Evolutionary conservation across 192 early-diverging fungal species (phyloP).

Genomic region (Glomus cerebriforme): DNA sequence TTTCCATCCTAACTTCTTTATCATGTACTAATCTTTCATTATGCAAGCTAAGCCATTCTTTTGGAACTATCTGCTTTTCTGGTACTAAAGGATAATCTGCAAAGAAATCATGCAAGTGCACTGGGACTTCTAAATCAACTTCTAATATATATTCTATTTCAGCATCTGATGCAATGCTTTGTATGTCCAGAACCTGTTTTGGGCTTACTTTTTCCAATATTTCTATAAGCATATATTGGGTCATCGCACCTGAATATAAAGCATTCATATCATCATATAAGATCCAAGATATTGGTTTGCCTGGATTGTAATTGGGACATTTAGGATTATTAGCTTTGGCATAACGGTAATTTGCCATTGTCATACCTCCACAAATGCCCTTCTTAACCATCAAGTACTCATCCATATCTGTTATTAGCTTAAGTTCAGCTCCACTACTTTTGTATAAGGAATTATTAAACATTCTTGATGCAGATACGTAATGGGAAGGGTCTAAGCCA

Average conservation of each 20-base stretch:
- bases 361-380: not conserved
- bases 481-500: constrained; percentile 24
- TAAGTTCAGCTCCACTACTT: constrained; percentile 20
- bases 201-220: no score
- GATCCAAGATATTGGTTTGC: not conserved
- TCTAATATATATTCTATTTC: constrained; percentile 10
- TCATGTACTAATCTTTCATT: constrained; percentile 25
- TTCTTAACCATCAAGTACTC: constrained; percentile 13
- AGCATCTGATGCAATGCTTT: constrained; percentile 14
- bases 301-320: constrained; percentile 15
- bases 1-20: constrained; percentile 15
- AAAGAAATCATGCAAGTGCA: constrained; percentile 23
- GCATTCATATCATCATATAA: constrained; percentile 32
- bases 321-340: constrained; percentile 19
- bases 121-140: constrained; percentile 22
- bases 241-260: constrained; percentile 28
- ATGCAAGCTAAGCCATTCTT: constrained; percentile 24
- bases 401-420: constrained; percentile 18
- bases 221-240: constrained; percentile 16
- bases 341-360: constrained; percentile 14
- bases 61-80: constrained; percentile 9
- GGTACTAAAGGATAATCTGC: constrained; percentile 11
- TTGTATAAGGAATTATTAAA: constrained; percentile 27
- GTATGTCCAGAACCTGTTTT: constrained; percentile 1
- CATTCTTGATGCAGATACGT: constrained; percentile 20